Evolutionary conservation across 2,329 filamentous ascomycete genomes (phyloP), one percentile per base, ranked within the genome.

Genomic region (Podosphaera leucotricha): DNA sequence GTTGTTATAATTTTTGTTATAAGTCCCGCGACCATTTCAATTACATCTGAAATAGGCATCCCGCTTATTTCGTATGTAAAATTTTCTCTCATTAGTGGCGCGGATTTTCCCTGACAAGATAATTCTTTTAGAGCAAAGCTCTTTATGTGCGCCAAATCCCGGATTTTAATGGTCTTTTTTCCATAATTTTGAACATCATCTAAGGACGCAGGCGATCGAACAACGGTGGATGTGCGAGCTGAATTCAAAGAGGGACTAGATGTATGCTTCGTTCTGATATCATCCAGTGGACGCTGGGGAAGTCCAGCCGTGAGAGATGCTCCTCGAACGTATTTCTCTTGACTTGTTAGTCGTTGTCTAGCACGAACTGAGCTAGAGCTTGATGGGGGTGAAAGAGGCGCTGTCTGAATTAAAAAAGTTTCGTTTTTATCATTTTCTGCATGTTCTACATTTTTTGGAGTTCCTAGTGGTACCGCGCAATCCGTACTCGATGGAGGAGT

Each of bases 1-100:
- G 87, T 94, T 2, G 83, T 84, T 5, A 90, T 95, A 54, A 98
- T 98, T 61, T 95, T 95, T 46, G 87, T 93, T 49, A 98, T 67
- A 20, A 98, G 70, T 6, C 86, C 90, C 3, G 90, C 90, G 3
- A 98, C 90, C 90, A 98, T 95, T 61, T 95, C 87, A 58, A 98
- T 98, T 53, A 98, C 83, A 57, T 98, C 87, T 51, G 80, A 76
- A 45, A 95, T 92, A 43, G 90, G 90, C 87, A 98, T 95, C 44
- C 75, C 81, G 62, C 86, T 94, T 54, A 98, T 94, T 61, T 95
- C 90, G 59, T 93, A 98, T 58, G 59, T 44, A 70, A 70, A 49
- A 67, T 67, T 52, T 70, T 68, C 33, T 66, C 59, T 28, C 65
- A 66, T 11, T 65, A 63, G 47, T 66, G 70, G 50, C 66, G 67